Evolutionary conservation across 2,329 filamentous ascomycete species (phyloP).

Genomic region (Bipolaris oryzae): DNA sequence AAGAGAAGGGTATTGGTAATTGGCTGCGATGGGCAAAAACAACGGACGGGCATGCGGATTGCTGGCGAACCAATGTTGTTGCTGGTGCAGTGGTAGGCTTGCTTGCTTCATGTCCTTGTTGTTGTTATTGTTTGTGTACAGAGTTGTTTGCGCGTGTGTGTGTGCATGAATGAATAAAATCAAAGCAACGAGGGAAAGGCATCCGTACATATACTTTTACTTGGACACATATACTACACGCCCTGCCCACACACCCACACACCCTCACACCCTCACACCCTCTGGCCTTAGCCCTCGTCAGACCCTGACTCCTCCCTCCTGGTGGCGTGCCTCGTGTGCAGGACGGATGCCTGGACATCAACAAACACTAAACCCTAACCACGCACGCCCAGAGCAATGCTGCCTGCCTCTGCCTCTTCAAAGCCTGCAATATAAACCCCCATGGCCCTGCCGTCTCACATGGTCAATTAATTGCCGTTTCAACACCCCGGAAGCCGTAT

Average conservation of each 20-base stretch:
- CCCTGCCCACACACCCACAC: too few species aligned
- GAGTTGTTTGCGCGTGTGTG: too few species aligned
- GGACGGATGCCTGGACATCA: constrained; percentile 14
- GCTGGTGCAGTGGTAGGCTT: too few species aligned
- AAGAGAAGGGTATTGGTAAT: not conserved
- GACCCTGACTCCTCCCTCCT: not conserved
- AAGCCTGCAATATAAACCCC: constrained; percentile 14
- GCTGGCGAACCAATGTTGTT: not conserved
- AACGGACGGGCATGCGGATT: not conserved
- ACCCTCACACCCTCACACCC: too few species aligned
- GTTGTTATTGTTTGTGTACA: too few species aligned
- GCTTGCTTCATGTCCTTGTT: too few species aligned
- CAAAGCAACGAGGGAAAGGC: too few species aligned
- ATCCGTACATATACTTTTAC: too few species aligned
- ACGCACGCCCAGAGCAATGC: not conserved
- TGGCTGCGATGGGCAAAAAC: not conserved
- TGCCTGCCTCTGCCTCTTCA: constrained; percentile 3
- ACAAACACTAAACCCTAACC: constrained; percentile 11
- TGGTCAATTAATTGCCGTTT: not conserved
- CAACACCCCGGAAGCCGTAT: not conserved
- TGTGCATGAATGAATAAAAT: too few species aligned
- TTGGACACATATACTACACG: too few species aligned
- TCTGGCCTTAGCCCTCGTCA: too few species aligned
- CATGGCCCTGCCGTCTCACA: constrained; percentile 8
- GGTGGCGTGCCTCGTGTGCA: constrained; percentile 1